Base-by-base conservation (phyloP, 2,329 filamentous ascomycete genomes). In the Aspergillus quadrilineatus region DNA sequence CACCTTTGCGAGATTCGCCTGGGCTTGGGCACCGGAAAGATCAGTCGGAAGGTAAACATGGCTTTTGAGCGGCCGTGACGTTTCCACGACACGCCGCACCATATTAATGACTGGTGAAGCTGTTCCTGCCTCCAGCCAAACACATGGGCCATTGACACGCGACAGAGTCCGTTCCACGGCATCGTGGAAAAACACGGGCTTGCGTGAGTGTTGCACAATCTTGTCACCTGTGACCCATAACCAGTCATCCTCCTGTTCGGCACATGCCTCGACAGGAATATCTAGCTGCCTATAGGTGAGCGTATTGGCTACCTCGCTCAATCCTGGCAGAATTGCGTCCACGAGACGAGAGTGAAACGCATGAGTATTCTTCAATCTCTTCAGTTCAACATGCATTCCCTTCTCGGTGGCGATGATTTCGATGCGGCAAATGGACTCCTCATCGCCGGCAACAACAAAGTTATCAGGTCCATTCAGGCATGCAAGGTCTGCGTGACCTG, bases 301-400 rank as follows among this genome's bases (percentile, higher is more conserved):
- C 8, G 0, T 29, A 57, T 8, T 60, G 47, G 0, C 63, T 8
- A 69, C n/a, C n/a, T 63, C 26, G 15, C 60, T 59, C 4, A 76
- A 60, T 1, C 55, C 1, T 46, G 17, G 2, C 71, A 37, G 47
- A 1, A 80, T 53, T 0, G 56, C 46, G 22, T 80, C 76, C 0
- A 75, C 73, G 0, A 81, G 67, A 0, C 49, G 45, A 0, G 74
- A 80, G 60, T 81, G 79, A 59, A 79, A 81, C 0, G 75, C 78
- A 53, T 81, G 72, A 0, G 77, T 77, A 0, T 78, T 75, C 9
- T 74, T 69, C 0, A 82, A 72, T 4, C 61, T 34, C n/a, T 28
- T 52, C 6, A 28, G 17, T 14, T 32, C 34, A 17, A 47, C 32
- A 2, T 12, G 14, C 22, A 22, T 22, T 22, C 22, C 22, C 22